Base-by-base conservation (phyloP, 345 rosid genomes). In the Gossypium anomalum region DNA sequence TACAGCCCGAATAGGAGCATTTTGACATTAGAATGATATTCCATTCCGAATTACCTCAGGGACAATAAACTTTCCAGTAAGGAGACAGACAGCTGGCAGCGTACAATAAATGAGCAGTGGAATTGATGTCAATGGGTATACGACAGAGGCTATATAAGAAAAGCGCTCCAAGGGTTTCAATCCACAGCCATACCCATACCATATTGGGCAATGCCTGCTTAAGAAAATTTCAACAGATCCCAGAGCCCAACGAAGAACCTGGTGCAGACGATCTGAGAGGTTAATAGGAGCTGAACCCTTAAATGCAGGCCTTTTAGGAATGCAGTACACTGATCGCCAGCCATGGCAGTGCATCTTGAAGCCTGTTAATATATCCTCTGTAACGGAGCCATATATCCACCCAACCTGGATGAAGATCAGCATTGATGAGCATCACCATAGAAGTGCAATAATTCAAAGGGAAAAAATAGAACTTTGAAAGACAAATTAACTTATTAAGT, bases 331-430 rank as follows among this genome's bases (percentile, higher is more conserved):
- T 4, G 94, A 90, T 47, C 92, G 80, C 94, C 94, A 90, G 22
- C 94, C 94, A 63, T 85, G 94, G 61, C 89, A 85, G 65, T 89
- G 94, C 92, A 90, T 90, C 80, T 88, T 90, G 86, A 88, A 90
- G 16, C 94, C 94, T 0, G 94, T 90, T 71, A 90, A 72, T 41
- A 90, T 88, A 78, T 90, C 92, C 75, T 88, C 93, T 0, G 93
- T 87, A 19, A 89, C 91, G 9, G 93, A 89, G 23, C 93, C 93
- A 70, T 89, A 87, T 52, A 89, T 89, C 94, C 94, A 88, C 55
- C 93, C 93, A 73, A 89, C 86, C 90, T 89, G 73, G 53, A 58
- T 3, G 59, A 63, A 13, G 20, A 44, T 74, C 15, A 41, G 34
- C 17, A 34, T 61, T 51, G 17, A 47, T 68, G 9, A 60, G 22